Conservation (phyloP, 73 alveolate species). For the Tetrahymena borealis region DNA sequence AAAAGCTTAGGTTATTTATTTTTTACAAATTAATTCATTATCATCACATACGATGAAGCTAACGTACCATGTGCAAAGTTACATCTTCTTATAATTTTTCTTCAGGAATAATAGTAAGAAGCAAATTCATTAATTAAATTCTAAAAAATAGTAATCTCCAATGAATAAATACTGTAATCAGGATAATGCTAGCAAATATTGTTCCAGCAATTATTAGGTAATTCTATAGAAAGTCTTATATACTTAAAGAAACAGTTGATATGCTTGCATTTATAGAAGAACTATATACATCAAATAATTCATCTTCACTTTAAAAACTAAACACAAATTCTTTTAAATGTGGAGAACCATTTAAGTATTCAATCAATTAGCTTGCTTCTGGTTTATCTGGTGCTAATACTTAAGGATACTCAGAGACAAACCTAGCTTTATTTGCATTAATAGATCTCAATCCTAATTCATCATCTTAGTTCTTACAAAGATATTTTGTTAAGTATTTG, state of each 20-base stretch:
- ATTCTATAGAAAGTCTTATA: not conserved
- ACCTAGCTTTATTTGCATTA: not conserved
- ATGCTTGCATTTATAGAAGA: not conserved
- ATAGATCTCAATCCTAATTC: not conserved
- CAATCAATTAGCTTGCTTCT: not conserved
- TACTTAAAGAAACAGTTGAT: not conserved
- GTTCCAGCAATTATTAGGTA: not conserved
- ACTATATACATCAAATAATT: not conserved
- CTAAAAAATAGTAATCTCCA: not conserved
- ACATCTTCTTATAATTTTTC: not conserved
- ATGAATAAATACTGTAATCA: not conserved
- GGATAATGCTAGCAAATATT: not conserved
- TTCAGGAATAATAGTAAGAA: not conserved
- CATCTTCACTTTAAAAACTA: not conserved
- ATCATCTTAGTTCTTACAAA: not conserved
- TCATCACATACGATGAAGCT: not conserved
- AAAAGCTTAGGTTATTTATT: too few relatives aligned
- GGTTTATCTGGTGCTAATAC: not conserved
- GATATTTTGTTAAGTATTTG: not conserved
- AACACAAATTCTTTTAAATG: not conserved
- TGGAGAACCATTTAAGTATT: not conserved
- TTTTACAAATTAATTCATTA: too few relatives aligned
- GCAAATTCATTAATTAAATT: not conserved
- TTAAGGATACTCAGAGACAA: not conserved
- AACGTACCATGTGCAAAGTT: not conserved